phyloP scores from a whole-genome alignment of 495 filamentous ascomycete species.

The Pseudoneurospora amorphoporcata region DNA sequence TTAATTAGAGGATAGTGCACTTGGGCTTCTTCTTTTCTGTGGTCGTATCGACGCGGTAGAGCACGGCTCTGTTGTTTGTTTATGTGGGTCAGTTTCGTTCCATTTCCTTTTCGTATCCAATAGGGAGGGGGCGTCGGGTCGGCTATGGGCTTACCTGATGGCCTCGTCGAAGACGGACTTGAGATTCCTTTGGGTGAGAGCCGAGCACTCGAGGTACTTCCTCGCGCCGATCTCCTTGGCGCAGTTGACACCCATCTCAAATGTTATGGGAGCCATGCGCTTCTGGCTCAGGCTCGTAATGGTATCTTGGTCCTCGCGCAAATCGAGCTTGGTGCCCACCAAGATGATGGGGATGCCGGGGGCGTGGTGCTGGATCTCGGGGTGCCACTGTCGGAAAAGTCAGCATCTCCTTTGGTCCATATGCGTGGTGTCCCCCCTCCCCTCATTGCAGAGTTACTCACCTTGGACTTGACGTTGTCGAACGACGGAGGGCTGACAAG shows the following conservation, averaged over 20 bases:
- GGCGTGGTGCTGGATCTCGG: slow-evolving; percentile 94
- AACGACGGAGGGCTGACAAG: slow-evolving; percentile 96
- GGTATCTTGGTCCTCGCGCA: slow-evolving; percentile 81
- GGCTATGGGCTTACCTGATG: slow-evolving; percentile 55
- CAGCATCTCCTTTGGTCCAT: slow-evolving; percentile 2
- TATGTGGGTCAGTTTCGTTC: slow-evolving; percentile 10
- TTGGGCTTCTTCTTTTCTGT: slow-evolving; percentile 55
- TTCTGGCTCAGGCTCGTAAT: slow-evolving; percentile 66
- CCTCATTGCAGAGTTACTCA: slow-evolving; percentile 25
- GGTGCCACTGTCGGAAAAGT: slow-evolving; percentile 61
- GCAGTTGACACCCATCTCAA: slow-evolving; percentile 73
- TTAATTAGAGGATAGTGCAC: slow-evolving; percentile 62
- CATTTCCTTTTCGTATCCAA: background rate
- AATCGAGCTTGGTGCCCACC: slow-evolving; percentile 93
- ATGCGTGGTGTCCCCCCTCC: background rate
- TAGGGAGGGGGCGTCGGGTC: background rate
- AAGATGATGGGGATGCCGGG: slow-evolving; percentile 93
- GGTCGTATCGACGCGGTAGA: slow-evolving; percentile 60
- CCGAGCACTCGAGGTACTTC: slow-evolving; percentile 98
- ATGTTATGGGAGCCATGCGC: slow-evolving; percentile 85
- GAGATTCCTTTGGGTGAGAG: slow-evolving; percentile 85
- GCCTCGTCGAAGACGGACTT: slow-evolving; percentile 98
- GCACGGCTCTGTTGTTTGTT: slow-evolving; percentile 53
- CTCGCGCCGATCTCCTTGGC: slow-evolving; percentile 87
- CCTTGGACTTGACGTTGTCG: slow-evolving; percentile 96